Evolutionary conservation across 768 basidiomycete species (phyloP).

Genomic region (Mycena filopes): DNA sequence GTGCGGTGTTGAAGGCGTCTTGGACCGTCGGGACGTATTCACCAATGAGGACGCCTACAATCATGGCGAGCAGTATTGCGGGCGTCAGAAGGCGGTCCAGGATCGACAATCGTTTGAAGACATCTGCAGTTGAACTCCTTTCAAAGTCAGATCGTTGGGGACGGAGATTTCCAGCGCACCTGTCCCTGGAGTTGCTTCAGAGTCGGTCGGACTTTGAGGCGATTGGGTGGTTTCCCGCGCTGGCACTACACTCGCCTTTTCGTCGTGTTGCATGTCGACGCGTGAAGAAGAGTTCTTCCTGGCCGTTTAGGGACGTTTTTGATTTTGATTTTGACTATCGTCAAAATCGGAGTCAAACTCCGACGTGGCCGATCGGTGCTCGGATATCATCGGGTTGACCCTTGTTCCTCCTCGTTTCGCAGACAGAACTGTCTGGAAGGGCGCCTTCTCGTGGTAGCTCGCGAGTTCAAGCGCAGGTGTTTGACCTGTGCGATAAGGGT

Average conservation of each 20-base stretch:
- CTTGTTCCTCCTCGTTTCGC: too few species aligned
- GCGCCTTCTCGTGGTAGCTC: too few species aligned
- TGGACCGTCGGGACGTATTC: constrained; percentile 71
- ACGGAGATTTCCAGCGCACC: too few species aligned
- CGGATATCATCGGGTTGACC: too few species aligned
- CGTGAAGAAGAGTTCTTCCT: not conserved
- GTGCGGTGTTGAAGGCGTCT: constrained; percentile 68
- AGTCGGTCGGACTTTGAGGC: too few species aligned
- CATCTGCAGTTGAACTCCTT: constrained; percentile 33
- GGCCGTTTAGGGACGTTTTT: not conserved
- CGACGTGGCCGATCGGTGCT: too few species aligned
- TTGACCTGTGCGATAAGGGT: too few species aligned
- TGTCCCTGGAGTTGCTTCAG: too few species aligned
- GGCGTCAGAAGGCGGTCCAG: constrained; percentile 73
- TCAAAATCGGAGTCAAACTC: constrained; percentile 12
- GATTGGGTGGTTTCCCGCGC: not conserved
- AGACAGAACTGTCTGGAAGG: too few species aligned
- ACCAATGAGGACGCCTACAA: constrained; percentile 80
- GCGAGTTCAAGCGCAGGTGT: too few species aligned
- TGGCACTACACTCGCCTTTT: not conserved
- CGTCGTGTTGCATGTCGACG: not conserved
- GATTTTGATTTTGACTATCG: constrained; percentile 19
- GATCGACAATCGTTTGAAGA: constrained; percentile 56
- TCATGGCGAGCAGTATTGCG: constrained; percentile 77
- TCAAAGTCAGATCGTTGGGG: too few species aligned